phyloP scores from a whole-genome alignment of 805 yeast genomes.

The Barnettozyma californica region DNA sequence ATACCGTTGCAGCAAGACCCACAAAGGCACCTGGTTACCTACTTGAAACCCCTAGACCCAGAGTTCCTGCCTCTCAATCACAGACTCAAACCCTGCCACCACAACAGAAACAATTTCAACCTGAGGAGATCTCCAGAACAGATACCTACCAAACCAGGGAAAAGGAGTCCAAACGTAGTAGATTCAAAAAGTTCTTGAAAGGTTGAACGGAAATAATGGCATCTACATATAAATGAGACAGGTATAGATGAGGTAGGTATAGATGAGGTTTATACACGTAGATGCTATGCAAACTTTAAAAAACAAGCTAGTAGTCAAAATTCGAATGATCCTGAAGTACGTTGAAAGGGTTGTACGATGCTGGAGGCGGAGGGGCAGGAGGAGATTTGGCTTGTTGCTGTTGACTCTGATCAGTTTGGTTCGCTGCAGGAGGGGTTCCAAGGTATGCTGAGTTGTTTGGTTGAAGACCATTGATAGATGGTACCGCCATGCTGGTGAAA shows the following conservation, averaged over 20 bases:
- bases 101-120: neutral
- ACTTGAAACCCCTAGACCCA: constrained; percentile 6
- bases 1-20: constrained; percentile 27
- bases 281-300: neutral
- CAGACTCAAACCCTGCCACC: constrained; percentile 9
- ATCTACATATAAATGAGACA: neutral
- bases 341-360: neutral
- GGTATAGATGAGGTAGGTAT: neutral
- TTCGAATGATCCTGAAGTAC: neutral
- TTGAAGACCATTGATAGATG: neutral
- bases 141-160: constrained; percentile 14
- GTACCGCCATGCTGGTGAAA: neutral
- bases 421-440: neutral
- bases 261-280: neutral
- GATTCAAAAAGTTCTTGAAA: constrained; percentile 42
- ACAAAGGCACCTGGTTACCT: constrained; percentile 35
- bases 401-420: neutral
- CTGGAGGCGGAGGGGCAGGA: constrained; percentile 1
- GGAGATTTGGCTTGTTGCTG: neutral
- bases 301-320: neutral
- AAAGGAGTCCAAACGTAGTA: constrained; percentile 41
- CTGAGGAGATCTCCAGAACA: constrained; percentile 2
- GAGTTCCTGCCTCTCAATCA: constrained; percentile 8
- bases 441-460: neutral
- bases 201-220: constrained; percentile 3